Evolutionary conservation across 768 basidiomycete species (phyloP), one percentile per base, ranked within the genome.

Genomic region (Suillus hirtellus): DNA sequence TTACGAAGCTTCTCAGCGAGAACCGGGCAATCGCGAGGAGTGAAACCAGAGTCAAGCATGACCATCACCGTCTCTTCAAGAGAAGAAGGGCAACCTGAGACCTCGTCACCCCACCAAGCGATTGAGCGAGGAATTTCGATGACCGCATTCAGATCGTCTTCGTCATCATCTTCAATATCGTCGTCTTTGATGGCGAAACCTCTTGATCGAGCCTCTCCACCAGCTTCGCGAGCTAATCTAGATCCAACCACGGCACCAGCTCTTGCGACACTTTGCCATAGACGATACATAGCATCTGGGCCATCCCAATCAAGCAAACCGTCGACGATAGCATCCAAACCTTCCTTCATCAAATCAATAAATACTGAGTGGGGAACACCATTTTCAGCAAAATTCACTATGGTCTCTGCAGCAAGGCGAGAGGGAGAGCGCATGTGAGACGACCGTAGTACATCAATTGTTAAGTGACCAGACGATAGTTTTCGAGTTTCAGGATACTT

Each of bases 31-130:
- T 67, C 72, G 46, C 76, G 63, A 0, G 89, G 89, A 6, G 69
- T 76, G 67, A 91, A 89, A 0, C 88, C 87, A 12, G 85, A 70
- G 69, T 85, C 86, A 1, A 90, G 71, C 21, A 89, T 74, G 6
- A 73, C 74, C 79, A 90, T 77, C 31, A 73, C 74, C 0, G 87
- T 89, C 70, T 91, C 89, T 66, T 86, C 87, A 4, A 90, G 75
- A 24, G 78, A 74, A 1, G 88, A 88, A 0, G 89, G 89, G 46
- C 72, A 76, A 34, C 80, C 89, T 56, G 86, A 87, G 37, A 85
- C 75, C 27, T 84, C 80, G 64, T 90, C 88, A n/a, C 76, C 77
- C 87, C 87, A 89, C 87, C 88, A 89, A 1, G 88, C 86, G 21
- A 77, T 75, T n/a, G 88, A 89, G 2, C 74, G 73, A 47, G 81